Base-by-base conservation (phyloP, 768 basidiomycete species). In the Lactarius psammicola region DNA sequence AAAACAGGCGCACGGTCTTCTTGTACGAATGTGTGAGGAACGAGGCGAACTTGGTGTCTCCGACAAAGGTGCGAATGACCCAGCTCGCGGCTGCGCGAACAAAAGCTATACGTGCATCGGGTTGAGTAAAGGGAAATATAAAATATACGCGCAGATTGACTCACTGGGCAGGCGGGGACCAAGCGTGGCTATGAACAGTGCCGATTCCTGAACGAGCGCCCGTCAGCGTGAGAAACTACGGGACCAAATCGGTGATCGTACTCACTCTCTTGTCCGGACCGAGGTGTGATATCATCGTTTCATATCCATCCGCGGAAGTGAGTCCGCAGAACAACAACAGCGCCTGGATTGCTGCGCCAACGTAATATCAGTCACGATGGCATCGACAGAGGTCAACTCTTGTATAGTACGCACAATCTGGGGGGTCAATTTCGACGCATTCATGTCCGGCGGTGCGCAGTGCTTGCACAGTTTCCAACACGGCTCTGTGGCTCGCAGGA, bases 381-480 rank as follows among this genome's bases (percentile, higher is more conserved):
- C n/a, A n/a, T 15, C 42, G 10, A 46, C 11, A 20, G 38, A 1
- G 9, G 30, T 23, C 8, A 23, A 51, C 2, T n/a, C n/a, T n/a
- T n/a, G n/a, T 15, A 18, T 4, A 58, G 28, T 13, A 40, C 70
- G 49, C 58, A 71, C 70, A 20, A 18, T 73, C 68, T 0, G 79
- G 77, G 3, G 74, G 67, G 4, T 72, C 68, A 54, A 80, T 76
- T 63, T 75, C 71, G 26, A 80, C 70, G 15, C 78, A 76, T 60
- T 81, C 78, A 68, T 82, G 81, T 10, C 81, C 81, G 7, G 71
- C 73, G 28, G 69, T 67, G 33, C 69, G 63, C n/a, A 82, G 69
- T 8, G 76, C 78, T 1, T 69, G 73, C 30, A 78, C 77, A 15
- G 76, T 74, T 63, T 76, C 76, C 9, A 72, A 61, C 2, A 82